These are phyloP conservation scores for Mycocentrospora acerina DNA, from an alignment of 2,329 filamentous ascomycete genomes.

Conservation along the genomic window DNA sequence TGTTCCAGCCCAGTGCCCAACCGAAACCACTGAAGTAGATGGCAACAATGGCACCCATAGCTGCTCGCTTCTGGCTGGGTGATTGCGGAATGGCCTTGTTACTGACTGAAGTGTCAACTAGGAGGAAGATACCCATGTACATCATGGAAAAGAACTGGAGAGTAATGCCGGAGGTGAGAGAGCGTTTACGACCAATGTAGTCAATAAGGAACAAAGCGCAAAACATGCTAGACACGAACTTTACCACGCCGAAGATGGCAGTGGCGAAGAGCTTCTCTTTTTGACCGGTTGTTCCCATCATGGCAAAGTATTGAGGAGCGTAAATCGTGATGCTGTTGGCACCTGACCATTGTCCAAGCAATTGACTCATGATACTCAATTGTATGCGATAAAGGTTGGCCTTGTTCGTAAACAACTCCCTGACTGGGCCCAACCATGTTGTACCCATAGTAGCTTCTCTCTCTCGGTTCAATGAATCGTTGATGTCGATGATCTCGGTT, in stretches of 20 bases:
- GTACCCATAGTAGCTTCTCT: conserved; percentile 69
- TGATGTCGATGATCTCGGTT: conserved; percentile 65
- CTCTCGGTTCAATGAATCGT: conserved; percentile 67
- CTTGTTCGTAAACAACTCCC: conserved; percentile 67
- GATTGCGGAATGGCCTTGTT: conserved; percentile 54
- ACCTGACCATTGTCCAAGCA: conserved; percentile 73
- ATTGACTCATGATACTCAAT: conserved; percentile 66
- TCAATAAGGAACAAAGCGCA: conserved; percentile 81
- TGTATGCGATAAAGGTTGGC: conserved; percentile 74
- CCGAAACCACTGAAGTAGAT: conserved; percentile 56
- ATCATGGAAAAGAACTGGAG: conserved; percentile 55
- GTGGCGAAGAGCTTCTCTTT: conserved; percentile 72
- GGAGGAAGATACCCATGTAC: conserved; percentile 57
- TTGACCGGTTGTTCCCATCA: conserved; percentile 69
- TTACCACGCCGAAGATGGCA: conserved; percentile 74
- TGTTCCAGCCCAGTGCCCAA: conserved; percentile 61
- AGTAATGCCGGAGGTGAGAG: conserved; percentile 51
- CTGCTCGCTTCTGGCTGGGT: conserved; percentile 54
- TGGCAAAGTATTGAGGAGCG: conserved; percentile 69
- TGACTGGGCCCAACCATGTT: conserved; percentile 64
- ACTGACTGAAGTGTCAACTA: conserved; percentile 60
- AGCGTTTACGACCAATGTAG: conserved; percentile 70
- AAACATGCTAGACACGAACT: conserved; percentile 65
- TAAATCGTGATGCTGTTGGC: conserved; percentile 76
- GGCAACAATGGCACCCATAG: conserved; percentile 67